A percentile compares a stretch with the other conserved stretches of the same genome.
phyloP scores from a whole-genome alignment of 805 yeast species.

The Wickerhamiella musiphila region DNA sequence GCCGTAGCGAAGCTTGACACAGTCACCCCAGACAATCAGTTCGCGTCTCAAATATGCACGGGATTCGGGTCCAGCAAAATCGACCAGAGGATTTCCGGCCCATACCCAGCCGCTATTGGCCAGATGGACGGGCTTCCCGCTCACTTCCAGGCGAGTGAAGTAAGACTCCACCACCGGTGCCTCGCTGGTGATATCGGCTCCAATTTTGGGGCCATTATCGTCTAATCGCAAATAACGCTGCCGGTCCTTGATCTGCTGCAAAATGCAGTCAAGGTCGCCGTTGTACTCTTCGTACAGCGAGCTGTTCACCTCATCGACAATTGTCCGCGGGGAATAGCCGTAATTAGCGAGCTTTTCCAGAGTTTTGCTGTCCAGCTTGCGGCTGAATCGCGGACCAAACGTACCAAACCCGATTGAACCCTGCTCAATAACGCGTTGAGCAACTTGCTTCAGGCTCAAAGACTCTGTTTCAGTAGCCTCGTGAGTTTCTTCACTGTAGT shows the following conservation, averaged over 20 bases:
- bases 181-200: constrained; percentile 33
- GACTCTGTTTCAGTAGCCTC: constrained; percentile 19
- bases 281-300: constrained; percentile 61
- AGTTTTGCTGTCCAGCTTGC: constrained; percentile 32
- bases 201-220: constrained; percentile 64
- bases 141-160: constrained; percentile 51
- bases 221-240: constrained; percentile 64
- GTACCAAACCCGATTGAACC: constrained; percentile 25
- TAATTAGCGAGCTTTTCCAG: constrained; percentile 31
- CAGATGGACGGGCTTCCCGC: constrained; percentile 35
- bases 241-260: constrained; percentile 57
- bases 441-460: constrained; percentile 23
- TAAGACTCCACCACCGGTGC: constrained; percentile 70
- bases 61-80: constrained; percentile 69
- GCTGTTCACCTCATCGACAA: constrained; percentile 63
- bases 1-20: constrained; percentile 86
- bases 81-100: constrained; percentile 89
- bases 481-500: constrained; percentile 28
- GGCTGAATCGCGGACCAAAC: constrained; percentile 37
- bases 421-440: constrained; percentile 26
- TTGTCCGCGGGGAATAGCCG: constrained; percentile 18
- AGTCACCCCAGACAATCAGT: constrained; percentile 95
- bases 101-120: constrained; percentile 99
- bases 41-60: constrained; percentile 78
- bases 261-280: constrained; percentile 46